phyloP scores from a whole-genome alignment of 2,329 filamentous ascomycete genomes.

The Xylaria hypoxylon region DNA sequence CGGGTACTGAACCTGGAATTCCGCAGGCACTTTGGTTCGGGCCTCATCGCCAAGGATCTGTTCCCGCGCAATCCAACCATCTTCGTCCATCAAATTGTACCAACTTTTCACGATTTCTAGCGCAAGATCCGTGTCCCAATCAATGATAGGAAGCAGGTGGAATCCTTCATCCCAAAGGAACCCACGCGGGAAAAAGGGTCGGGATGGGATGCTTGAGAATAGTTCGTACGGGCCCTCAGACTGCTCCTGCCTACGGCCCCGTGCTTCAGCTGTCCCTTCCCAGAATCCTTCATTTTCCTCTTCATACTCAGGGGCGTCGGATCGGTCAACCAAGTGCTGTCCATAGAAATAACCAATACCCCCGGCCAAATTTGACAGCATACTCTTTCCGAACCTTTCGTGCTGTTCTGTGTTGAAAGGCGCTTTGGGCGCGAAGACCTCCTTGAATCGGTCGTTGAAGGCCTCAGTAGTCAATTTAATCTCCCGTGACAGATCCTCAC shows the following conservation, averaged over 20 bases:
- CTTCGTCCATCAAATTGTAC: conserved; percentile 95
- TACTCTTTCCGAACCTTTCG: conserved; percentile 82
- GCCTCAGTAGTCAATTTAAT: conserved; percentile 73
- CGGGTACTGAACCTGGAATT: conserved; percentile 96
- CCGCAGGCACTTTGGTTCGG: conserved; percentile 89
- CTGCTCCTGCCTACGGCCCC: conserved; percentile 73
- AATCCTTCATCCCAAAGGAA: conserved; percentile 99
- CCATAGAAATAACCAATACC: conserved; percentile 97
- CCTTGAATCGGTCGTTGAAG: conserved; percentile 80
- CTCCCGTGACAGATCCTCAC: conserved; percentile 75
- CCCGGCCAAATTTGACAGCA: conserved; percentile 94
- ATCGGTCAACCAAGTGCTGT: conserved; percentile 87
- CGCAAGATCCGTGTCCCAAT: conserved; percentile 93
- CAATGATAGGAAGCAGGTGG: conserved; percentile 88
- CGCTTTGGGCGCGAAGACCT: conserved; percentile 76
- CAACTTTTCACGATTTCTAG: conserved; percentile 92
- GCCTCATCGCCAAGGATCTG: conserved; percentile 94
- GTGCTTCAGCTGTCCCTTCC: conserved; percentile 87
- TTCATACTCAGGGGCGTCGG: conserved; percentile 91
- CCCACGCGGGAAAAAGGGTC: conserved; percentile 95
- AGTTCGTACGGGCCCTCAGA: conserved; percentile 87
- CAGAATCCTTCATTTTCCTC: conserved; percentile 97
- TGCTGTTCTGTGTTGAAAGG: conserved; percentile 83
- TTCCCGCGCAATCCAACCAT: conserved; percentile 97
- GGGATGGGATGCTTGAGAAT: conserved; percentile 90